Base-by-base conservation (phyloP, 1,284 basidiomycete species). In the Ustilago sp. region DNA sequence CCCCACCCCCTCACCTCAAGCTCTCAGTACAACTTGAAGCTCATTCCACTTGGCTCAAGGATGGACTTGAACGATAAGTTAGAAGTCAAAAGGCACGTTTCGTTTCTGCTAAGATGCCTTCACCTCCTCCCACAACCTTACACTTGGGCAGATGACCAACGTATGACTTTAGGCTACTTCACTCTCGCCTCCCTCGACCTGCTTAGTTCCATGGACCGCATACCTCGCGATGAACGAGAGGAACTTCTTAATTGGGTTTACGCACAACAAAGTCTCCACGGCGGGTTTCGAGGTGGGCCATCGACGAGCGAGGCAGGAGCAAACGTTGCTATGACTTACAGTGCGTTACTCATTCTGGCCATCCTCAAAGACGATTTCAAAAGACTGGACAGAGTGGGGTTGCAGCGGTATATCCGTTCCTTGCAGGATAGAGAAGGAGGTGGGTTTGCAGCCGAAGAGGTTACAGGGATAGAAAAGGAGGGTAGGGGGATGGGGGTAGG, bases 191-290 rank as follows among this genome's bases (percentile, higher is more conserved):
- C 66, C 3, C 72, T 85, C 9, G 83, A 85, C 58, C 63, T 85
- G 0, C 75, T 85, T 2, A 53, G 65, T 8, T 62, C 64, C 2
- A 53, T 66, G n/a, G 61, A 62, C 36, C 71, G 64, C 38, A 55
- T 80, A 1, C 45, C 68, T 0, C 8, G 45, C 1, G 52, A 60
- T 5, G 79, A 85, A 32, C 45, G 63, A 7, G 3, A 34, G 3
- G 77, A 73, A 11, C 74, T 76, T 6, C 59, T 68, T 6, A 88
- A 90, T 60, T 97, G 95, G 94, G 90, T 98, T 56, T 97, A 94
- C 93, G 89, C 89, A 15, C 91, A 95, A 84, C 93, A 95, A 80
- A 89, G 89, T 84, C 52, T 74, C 8, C 15, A 52, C 81, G 82
- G 81, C 5, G 81, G 82, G 1, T 84, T 83, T 32, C 52, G 74